These are phyloP conservation scores for Strombidium stylifer DNA, from an alignment of 73 alveolate species.

Conservation along the genomic window DNA sequence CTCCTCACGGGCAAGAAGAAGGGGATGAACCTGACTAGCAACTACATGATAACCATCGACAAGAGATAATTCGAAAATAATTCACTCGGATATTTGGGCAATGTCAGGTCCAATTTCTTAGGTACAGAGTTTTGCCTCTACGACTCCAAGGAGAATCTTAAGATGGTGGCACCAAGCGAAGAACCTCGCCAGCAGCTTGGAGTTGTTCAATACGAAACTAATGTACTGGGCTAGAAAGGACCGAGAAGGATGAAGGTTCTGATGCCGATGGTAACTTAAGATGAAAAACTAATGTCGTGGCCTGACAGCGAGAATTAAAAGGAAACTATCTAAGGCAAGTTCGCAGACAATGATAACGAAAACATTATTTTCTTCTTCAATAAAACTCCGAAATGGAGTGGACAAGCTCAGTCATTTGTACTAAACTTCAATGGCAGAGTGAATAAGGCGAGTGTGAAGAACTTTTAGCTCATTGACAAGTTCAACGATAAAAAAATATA, in stretches of 20 bases:
- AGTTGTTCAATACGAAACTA: constrained; percentile 51
- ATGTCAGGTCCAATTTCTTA: constrained; percentile 63
- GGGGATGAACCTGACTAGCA: constrained; percentile 51
- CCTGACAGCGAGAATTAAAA: no score
- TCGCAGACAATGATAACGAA: constrained; percentile 10
- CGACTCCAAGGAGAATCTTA: constrained; percentile 63
- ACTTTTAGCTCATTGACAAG: constrained; percentile 53
- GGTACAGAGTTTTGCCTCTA: constrained; percentile 62
- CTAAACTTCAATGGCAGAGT: constrained; percentile 71
- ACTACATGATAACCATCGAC: constrained; percentile 37
- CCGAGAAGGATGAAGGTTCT: constrained; percentile 69
- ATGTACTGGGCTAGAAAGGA: constrained; percentile 59
- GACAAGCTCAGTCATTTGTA: constrained; percentile 59
- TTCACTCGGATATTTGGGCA: constrained; percentile 40
- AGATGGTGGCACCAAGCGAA: constrained; percentile 37
- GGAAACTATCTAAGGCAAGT: no score
- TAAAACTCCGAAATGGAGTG: constrained; percentile 73
- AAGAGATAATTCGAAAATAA: constrained; percentile 43
- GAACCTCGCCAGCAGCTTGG: constrained; percentile 43
- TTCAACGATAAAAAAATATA: constrained; percentile 43
- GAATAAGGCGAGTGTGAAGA: constrained; percentile 64
- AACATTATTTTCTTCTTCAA: constrained; percentile 30
- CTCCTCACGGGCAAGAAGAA: constrained; percentile 61
- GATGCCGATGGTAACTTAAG: constrained; percentile 44
- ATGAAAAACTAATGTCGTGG: no score